Conservation (phyloP, 345 rosid species). For the Brassica rapa region DNA sequence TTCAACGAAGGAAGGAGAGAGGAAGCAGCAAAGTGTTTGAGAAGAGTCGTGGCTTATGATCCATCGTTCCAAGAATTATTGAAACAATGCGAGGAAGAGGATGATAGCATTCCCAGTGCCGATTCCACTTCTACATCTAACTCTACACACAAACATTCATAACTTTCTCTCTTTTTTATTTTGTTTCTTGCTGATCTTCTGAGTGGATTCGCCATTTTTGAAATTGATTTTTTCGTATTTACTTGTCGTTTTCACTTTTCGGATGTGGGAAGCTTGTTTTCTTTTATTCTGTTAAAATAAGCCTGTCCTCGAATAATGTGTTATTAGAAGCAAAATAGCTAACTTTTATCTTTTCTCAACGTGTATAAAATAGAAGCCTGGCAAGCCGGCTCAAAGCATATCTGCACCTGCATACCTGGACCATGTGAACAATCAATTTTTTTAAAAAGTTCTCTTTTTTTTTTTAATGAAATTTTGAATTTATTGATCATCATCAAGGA, state of each 20-base stretch:
- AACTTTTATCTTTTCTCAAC: no score
- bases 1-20: slow-evolving; percentile 59
- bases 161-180: background rate
- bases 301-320: no score
- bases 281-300: background rate
- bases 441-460: no score
- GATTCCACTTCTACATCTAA: slow-evolving; percentile 17
- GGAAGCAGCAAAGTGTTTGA: slow-evolving; percentile 68
- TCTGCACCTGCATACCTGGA: no score
- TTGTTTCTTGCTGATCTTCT: background rate
- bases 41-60: slow-evolving; percentile 66
- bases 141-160: slow-evolving; percentile 25
- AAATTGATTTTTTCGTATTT: background rate
- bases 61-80: slow-evolving; percentile 50
- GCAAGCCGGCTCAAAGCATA: no score
- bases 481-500: no score
- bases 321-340: no score
- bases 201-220: background rate
- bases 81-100: slow-evolving; percentile 63
- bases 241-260: no score
- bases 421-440: no score
- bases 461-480: no score
- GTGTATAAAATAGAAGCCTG: no score
- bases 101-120: slow-evolving; percentile 12
- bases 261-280: background rate